Conservation (phyloP, 495 filamentous ascomycete species). For the Podospora pseudopauciseta region DNA sequence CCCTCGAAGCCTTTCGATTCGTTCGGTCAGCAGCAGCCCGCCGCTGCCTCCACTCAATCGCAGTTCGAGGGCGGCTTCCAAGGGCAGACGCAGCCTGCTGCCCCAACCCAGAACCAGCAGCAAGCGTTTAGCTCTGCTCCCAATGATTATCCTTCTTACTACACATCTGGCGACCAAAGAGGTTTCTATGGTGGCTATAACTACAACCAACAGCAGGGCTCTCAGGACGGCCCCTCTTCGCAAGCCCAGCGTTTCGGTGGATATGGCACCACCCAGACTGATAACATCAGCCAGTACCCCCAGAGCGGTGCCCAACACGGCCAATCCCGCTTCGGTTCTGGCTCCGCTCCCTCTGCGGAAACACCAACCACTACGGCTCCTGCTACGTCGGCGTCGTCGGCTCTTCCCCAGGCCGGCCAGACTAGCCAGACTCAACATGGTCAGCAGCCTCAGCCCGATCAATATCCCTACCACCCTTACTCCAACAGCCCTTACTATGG, state of each 20-base stretch:
- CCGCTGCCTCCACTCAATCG: constrained; percentile 43
- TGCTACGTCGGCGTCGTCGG: constrained; percentile 57
- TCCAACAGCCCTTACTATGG: constrained; percentile 76
- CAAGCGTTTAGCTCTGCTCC: constrained; percentile 68
- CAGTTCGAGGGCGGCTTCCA: constrained; percentile 45
- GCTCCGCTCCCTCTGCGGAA: constrained; percentile 61
- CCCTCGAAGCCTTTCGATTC: constrained; percentile 83
- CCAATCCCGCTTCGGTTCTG: constrained; percentile 40
- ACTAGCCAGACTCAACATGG: constrained; percentile 57
- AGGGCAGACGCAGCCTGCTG: constrained; percentile 58
- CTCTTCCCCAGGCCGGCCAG: constrained; percentile 53
- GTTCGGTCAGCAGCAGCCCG: constrained; percentile 53
- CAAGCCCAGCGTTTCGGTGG: constrained; percentile 67
- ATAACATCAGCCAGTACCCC: constrained; percentile 72
- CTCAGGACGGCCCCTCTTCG: constrained; percentile 58
- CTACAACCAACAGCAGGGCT: constrained; percentile 65
- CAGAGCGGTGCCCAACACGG: constrained; percentile 54
- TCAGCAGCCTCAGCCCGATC: constrained; percentile 48
- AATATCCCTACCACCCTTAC: constrained; percentile 77
- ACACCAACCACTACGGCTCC: constrained; percentile 76
- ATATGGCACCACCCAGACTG: constrained; percentile 69
- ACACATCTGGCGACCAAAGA: constrained; percentile 73
- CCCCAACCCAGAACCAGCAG: constrained; percentile 49
- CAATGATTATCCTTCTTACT: constrained; percentile 80
- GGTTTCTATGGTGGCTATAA: constrained; percentile 71